Base-by-base conservation (phyloP, 345 rosid genomes). In the Physaria fendleri region DNA sequence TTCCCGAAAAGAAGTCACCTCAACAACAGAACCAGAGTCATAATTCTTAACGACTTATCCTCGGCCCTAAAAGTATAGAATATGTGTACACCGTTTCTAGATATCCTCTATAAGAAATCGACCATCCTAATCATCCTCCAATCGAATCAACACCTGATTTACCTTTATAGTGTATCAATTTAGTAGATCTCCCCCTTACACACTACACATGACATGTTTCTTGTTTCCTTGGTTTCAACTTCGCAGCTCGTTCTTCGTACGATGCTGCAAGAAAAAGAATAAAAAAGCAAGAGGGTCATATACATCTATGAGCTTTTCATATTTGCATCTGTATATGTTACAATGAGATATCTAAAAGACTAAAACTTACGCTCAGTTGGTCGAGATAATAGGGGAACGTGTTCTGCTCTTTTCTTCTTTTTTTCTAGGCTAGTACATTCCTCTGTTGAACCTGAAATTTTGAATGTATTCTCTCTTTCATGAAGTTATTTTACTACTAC, bases 311-410 rank as follows among this genome's bases (percentile, higher is more conserved):
- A 48, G 37, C 13, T 13, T 34, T 23, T 28, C 28, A 45, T 29
- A 12, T 17, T 68, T 41, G 50, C 18, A 46, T 38, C 0, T n/a
- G 32, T 43, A 27, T 34, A 52, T 59, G 12, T 68, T 59, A 47
- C 39, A 43, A 28, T 20, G 56, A 35, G 9, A 33, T 2, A 41
- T 48, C 11, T 2, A 32, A 29, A 30, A n/a, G n/a, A n/a, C n/a
- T n/a, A 38, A 49, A 29, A 81, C 95, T 81, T 80, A 84, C 96
- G 95, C 78, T 88, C 96, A 11, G 92, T 84, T 71, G 86, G 92
- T 65, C 95, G 85, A 32, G 72, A 78, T 73, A 83, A 66, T 22
- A 91, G 68, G 33, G 96, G 83, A 68, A 76, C 62, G 59, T 91
- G 95, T 62, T 83, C 55, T 41, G 75, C 69, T 20, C 55, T 71